A percentile compares a stretch with the other conserved stretches of the same genome.
phyloP scores from a whole-genome alignment of 2,329 filamentous ascomycete genomes.

The Blastomyces parvus region DNA sequence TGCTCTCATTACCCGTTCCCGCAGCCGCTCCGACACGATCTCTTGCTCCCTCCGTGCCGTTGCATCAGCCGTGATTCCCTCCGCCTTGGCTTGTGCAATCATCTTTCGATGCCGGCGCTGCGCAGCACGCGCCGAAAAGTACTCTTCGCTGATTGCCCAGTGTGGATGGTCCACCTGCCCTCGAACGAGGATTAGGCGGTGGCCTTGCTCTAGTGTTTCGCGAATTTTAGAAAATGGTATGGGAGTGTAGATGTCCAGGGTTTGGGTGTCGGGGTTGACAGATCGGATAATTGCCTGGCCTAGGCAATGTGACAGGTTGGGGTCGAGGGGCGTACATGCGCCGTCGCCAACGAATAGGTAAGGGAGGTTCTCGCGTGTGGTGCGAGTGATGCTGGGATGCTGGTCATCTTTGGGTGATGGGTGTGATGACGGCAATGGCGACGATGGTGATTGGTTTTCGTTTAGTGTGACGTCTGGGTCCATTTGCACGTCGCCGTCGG shows the following conservation, averaged over 20 bases:
- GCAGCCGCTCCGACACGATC: constrained; percentile 21
- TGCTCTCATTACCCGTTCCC: constrained; percentile 28
- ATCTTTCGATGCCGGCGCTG: constrained; percentile 25
- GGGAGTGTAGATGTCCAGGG: constrained; percentile 43
- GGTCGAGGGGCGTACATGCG: constrained; percentile 38
- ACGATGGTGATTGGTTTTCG: constrained; percentile 10
- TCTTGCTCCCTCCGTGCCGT: constrained; percentile 15
- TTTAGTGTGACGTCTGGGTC: constrained; percentile 20
- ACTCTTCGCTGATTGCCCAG: constrained; percentile 38
- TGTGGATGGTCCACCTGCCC: constrained; percentile 38
- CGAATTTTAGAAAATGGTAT: constrained; percentile 27
- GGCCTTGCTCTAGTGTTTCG: constrained; percentile 26
- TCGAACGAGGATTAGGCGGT: constrained; percentile 40
- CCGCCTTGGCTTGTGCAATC: constrained; percentile 19
- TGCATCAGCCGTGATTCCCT: constrained; percentile 11
- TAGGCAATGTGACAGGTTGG: constrained; percentile 39
- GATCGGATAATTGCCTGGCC: constrained; percentile 42
- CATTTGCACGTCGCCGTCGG: constrained; percentile 10
- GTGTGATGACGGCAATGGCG: constrained; percentile 4
- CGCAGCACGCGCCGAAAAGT: constrained; percentile 31
- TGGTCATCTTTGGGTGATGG: constrained; percentile 3
- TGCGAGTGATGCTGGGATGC: constrained; percentile 30
- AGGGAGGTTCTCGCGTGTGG: constrained; percentile 38
- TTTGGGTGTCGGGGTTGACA: constrained; percentile 31
- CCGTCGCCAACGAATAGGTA: constrained; percentile 40